Evolutionary conservation across 176 grass and related monocot species (phyloP), one percentile per base, ranked within the genome.

Genomic region (Cenchrus fungigraminus): DNA sequence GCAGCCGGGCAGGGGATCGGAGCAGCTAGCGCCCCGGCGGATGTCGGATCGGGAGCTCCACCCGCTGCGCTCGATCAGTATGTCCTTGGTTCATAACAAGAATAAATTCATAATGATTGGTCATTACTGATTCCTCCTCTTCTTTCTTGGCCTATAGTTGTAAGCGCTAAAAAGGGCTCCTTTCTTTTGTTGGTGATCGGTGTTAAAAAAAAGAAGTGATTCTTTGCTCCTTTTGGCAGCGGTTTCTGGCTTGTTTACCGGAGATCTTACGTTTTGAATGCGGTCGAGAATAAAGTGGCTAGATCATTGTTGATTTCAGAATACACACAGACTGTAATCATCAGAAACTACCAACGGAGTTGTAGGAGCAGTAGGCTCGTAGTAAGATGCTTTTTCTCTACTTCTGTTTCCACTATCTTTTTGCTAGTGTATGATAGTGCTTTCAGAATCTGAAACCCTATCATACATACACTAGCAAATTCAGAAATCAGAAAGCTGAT

Each of bases 21-120:
- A 14, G 9, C 62, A 37, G 9, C 61, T 16, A 45, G 32, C 52
- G 54, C 63, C 1, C 6, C 43, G 50, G 73, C 78, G 60, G 83
- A 94, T 94, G 92, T 94, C 92, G 67, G 72, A 83, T 16, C 74
- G 89, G 44, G 83, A 91, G 77, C 50, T 81, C 84, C 82, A 55
- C 4, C 43, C 71, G 12, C 86, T 91, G 84, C 89, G 89, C 12
- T 84, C 89, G 34, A 94, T 91, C 90, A 61, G 89, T 94, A 91
- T 45, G 89, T 76, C 50, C 34, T 3, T 43, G 45, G 45, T 46
- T 46, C 45, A 46, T 46, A 9, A 46, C 8, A 3, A 46, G 54
- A 7, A 74, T 54, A 4, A 1, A 47, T 53, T 9, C 2, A 40
- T 17, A 14, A 53, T 10, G 15, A 57, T 57, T 15, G 52, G 37